Percentiles rank a stretch among this genome's conserved stretches.
Conservation (phyloP, 192 early-diverging fungal species). For the Coemansia sp. region DNA sequence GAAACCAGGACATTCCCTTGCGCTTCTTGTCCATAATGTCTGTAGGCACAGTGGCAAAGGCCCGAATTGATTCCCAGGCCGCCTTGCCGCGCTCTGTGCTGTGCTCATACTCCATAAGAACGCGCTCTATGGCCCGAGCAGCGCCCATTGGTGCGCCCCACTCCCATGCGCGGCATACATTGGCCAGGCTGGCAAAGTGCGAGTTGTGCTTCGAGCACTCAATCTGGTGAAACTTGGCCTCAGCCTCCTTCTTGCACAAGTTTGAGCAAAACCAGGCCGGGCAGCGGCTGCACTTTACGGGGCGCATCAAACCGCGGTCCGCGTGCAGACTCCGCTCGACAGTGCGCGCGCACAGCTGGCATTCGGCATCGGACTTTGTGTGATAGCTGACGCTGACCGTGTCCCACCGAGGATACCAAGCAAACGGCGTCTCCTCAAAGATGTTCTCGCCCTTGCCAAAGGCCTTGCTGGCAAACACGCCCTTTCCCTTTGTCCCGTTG, state of each 20-base stretch:
- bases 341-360: constrained; percentile 60
- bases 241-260: constrained; percentile 18
- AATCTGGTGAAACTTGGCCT: constrained; percentile 15
- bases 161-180: constrained; percentile 6
- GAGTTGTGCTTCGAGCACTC: constrained; percentile 22
- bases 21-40: constrained; percentile 21
- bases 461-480: constrained; percentile 61
- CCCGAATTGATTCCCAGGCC: constrained; percentile 19
- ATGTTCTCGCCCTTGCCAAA: constrained; percentile 54
- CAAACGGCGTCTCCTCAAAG: constrained; percentile 63
- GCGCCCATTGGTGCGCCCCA: constrained; percentile 27
- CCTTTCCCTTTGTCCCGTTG: constrained; percentile 51
- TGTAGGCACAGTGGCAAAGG: constrained; percentile 16
- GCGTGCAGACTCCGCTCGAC: constrained; percentile 34
- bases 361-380: constrained; percentile 46
- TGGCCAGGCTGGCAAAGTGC: constrained; percentile 9
- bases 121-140: constrained; percentile 21
- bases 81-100: constrained; percentile 9
- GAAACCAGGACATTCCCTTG: constrained; percentile 20
- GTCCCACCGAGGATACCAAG: constrained; percentile 64
- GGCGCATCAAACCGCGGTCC: not conserved
- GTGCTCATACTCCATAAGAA: constrained; percentile 25
- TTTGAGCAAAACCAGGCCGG: constrained; percentile 13
- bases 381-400: constrained; percentile 46
- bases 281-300: constrained; percentile 11